Conservation (phyloP, 1,284 basidiomycete species). For the Agroathelia rolfsii region DNA sequence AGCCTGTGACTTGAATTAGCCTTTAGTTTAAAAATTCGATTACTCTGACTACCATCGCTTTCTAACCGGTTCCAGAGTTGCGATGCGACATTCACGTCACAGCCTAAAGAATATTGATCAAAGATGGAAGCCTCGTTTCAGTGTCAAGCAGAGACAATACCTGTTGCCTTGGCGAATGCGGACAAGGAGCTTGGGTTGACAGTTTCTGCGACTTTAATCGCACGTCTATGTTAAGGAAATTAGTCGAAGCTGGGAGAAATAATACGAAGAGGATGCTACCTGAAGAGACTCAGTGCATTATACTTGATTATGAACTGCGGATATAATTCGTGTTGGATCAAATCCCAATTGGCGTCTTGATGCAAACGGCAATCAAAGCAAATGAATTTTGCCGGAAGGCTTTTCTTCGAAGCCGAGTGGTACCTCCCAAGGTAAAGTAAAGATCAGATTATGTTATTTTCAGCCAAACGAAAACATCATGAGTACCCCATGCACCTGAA, state of each 20-base stretch:
- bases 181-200: constrained; percentile 35
- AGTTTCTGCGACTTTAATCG: constrained; percentile 60
- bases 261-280: constrained; percentile 29
- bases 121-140: no score
- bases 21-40: no score
- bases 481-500: constrained; percentile 69
- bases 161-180: constrained; percentile 50
- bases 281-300: constrained; percentile 58
- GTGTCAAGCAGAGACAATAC: no score
- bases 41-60: constrained; percentile 53
- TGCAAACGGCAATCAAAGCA: constrained; percentile 67
- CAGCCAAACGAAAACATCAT: constrained; percentile 1
- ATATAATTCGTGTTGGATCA: constrained; percentile 49
- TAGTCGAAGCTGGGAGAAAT: constrained; percentile 5
- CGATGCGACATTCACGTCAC: constrained; percentile 41
- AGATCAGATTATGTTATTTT: constrained; percentile 1
- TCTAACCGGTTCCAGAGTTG: constrained; percentile 62
- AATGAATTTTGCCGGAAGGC: constrained; percentile 45
- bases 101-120: constrained; percentile 29
- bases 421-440: constrained; percentile 33
- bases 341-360: constrained; percentile 54
- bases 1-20: constrained; percentile 36
- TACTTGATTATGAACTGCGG: constrained; percentile 51
- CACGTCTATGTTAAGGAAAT: constrained; percentile 35
- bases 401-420: constrained; percentile 44